Evolutionary conservation across 1,139 yeast genomes (phyloP).

Genomic region (Pichia terricola): DNA sequence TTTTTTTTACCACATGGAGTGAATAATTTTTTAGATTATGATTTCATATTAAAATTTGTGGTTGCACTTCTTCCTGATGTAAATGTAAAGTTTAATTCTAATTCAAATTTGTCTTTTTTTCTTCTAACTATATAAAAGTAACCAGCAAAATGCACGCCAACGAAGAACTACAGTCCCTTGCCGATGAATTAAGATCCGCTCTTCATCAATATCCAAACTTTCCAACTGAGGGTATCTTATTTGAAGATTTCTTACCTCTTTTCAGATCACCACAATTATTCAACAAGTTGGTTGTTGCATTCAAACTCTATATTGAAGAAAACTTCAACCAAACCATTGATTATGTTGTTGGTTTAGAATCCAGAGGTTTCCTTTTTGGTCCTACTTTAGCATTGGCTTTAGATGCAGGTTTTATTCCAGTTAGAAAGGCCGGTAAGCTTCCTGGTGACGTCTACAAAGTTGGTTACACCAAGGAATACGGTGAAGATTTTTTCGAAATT

Average conservation of each 20-base stretch:
- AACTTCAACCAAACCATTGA: conserved; percentile 51
- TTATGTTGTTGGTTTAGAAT: conserved; percentile 87
- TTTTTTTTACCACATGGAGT: no score
- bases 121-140: no score
- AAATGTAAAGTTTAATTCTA: no score
- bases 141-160: conserved; percentile 9
- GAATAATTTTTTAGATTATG: no score
- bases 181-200: conserved; percentile 53
- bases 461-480: conserved; percentile 84
- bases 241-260: conserved; percentile 93
- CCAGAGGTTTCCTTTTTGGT: conserved; percentile 94
- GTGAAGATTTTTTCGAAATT: conserved; percentile 79
- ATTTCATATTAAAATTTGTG: no score
- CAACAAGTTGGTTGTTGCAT: conserved; percentile 72
- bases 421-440: conserved; percentile 89
- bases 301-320: conserved; percentile 62
- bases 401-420: conserved; percentile 87
- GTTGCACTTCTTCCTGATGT: no score
- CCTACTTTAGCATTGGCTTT: conserved; percentile 88
- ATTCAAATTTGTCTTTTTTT: no score
- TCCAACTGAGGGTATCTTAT: conserved; percentile 85
- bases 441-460: conserved; percentile 78
- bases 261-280: conserved; percentile 76
- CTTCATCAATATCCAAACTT: conserved; percentile 84
- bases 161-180: conserved; percentile 26